Conservation (phyloP, 2,329 filamentous ascomycete species). For the Sphaerulina musiva region DNA sequence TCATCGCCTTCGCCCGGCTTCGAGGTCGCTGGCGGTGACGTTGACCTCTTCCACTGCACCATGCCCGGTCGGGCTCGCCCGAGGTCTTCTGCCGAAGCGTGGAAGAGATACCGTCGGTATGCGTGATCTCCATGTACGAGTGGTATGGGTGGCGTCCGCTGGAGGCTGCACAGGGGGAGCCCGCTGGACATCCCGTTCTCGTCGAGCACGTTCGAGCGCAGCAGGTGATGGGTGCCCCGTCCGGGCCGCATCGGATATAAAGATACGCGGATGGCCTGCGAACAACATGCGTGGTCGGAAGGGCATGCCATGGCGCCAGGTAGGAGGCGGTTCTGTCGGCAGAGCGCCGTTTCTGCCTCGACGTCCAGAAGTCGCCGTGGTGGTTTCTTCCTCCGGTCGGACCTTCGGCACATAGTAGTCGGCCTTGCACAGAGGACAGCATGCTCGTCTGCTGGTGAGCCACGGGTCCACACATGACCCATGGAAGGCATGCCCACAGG, state of each 20-base stretch:
- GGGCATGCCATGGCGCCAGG: constrained; percentile 24
- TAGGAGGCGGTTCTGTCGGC: constrained; percentile 25
- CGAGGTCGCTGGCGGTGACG: constrained; percentile 24
- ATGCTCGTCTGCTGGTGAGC: constrained; percentile 88
- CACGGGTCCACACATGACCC: constrained; percentile 92
- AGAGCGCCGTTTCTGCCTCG: constrained; percentile 9
- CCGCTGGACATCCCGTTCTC: constrained; percentile 4
- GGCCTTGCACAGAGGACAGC: constrained; percentile 94
- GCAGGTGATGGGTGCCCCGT: constrained; percentile 7
- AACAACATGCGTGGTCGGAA: constrained; percentile 29
- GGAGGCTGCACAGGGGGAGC: constrained; percentile 4
- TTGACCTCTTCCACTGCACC: constrained; percentile 21
- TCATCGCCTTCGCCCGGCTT: constrained; percentile 26
- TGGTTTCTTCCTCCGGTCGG: constrained; percentile 52
- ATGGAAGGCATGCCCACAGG: constrained; percentile 97
- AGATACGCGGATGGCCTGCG: constrained; percentile 23
- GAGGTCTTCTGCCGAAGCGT: constrained; percentile 23
- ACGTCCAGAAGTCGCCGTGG: constrained; percentile 11
- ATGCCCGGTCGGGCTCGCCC: constrained; percentile 11
- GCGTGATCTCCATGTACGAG: constrained; percentile 23
- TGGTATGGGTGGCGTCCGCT: constrained; percentile 10
- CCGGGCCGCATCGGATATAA: constrained; percentile 16
- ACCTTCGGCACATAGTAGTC: constrained; percentile 96
- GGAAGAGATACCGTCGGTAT: constrained; percentile 23
- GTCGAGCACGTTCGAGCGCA: constrained; percentile 1